Base-by-base conservation (phyloP, 1,139 yeast genomes). In the Suhomyces bribrorum region DNA sequence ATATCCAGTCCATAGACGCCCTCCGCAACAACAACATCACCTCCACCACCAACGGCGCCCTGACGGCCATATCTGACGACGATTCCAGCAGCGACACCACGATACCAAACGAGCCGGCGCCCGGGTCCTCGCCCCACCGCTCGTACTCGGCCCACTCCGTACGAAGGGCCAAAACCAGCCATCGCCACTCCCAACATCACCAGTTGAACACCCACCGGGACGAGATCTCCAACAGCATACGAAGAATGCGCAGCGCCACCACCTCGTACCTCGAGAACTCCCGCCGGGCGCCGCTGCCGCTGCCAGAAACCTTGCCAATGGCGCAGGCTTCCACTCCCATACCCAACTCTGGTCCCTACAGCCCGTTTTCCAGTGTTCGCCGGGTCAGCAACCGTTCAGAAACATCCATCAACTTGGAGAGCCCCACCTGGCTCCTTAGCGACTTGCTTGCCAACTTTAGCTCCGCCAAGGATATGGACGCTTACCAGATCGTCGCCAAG, bases 401-500 rank as follows among this genome's bases (percentile, higher is more conserved):
- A 7, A 14, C 43, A 7, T 26, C 34, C 6, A 31, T 41, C 8
- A 47, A 43, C 32, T 49, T 51, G 5, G 66, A 62, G 33, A 59
- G 63, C 35, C 73, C 73, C 3, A 64, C 73, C 1, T 68, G 71
- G 69, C 43, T 61, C 11, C 48, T 68, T 17, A 61, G 69, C 40
- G 72, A 67, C 36, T 47, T 66, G 9, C 48, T 68, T 15, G 58
- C 61, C 16, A 53, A 57, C 26, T 40, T 66, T 24, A 47, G 55
- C 17, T 49, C 62, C 2, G 47, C 43, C 12, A 57, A 56, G 35
- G 73, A 66, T 31, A 54, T 49, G 29, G 74, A 77, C 14, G 71
- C 77, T 5, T 75, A 72, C 32, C 66, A 64, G 34, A 64, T 83
- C 7, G 71, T 85, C 2, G 62, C 73, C 15, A 75, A 75, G 41